Evolutionary conservation across 352 stramenopile genomes (phyloP).

Genomic region (Nannochloropsis limnetica): DNA sequence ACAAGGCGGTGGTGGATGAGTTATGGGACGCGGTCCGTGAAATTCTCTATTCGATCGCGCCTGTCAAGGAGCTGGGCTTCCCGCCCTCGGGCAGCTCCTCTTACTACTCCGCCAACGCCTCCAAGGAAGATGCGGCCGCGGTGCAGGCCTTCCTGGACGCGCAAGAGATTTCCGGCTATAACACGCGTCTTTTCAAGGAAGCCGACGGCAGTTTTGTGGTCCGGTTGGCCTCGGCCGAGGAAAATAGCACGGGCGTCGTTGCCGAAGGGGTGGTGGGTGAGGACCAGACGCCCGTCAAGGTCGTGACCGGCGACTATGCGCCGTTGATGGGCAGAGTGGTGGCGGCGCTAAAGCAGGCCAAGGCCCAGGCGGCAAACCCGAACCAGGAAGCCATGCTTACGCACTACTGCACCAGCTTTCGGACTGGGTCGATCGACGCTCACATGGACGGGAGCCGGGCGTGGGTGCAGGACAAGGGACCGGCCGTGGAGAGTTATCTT

Average conservation of each 20-base stretch:
- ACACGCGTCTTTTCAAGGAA: slow-evolving; percentile 51
- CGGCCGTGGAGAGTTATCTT: slow-evolving; percentile 47
- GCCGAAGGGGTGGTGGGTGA: slow-evolving; percentile 14
- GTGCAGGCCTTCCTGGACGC: slow-evolving; percentile 36
- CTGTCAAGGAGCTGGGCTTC: slow-evolving; percentile 14
- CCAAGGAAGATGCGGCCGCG: neutral
- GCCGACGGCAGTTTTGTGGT: slow-evolving; percentile 40
- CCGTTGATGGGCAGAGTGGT: slow-evolving; percentile 30
- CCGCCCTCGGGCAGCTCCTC: slow-evolving; percentile 3
- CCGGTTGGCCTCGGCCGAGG: slow-evolving; percentile 39
- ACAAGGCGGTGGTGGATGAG: neutral
- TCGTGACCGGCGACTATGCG: slow-evolving; percentile 34
- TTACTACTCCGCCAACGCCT: slow-evolving; percentile 23
- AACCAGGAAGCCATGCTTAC: slow-evolving; percentile 37
- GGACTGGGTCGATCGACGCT: slow-evolving; percentile 38
- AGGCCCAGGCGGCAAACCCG: neutral
- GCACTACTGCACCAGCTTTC: slow-evolving; percentile 38
- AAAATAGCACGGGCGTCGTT: neutral
- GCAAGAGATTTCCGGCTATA: slow-evolving; percentile 43
- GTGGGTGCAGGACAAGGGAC: slow-evolving; percentile 49
- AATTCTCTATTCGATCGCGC: slow-evolving; percentile 1
- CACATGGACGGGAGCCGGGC: slow-evolving; percentile 45
- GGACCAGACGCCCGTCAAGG: slow-evolving; percentile 35
- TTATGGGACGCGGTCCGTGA: neutral
- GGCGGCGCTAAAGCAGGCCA: slow-evolving; percentile 11